A percentile compares a stretch with the other conserved stretches of the same genome.
Conservation (phyloP, 1,284 basidiomycete species). For the Irpex sp. region DNA sequence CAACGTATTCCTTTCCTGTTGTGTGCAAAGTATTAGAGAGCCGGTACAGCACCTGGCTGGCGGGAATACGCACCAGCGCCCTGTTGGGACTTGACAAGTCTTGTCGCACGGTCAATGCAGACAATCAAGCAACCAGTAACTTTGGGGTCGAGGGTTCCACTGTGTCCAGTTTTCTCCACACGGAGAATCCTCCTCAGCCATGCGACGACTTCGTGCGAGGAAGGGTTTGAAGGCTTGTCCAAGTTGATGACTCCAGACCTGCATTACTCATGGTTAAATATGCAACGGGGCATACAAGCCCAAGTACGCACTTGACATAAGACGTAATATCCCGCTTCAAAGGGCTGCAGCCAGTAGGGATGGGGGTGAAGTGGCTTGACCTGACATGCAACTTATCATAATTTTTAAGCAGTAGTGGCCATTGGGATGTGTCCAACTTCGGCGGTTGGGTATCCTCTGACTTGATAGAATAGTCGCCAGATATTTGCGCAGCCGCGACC, state of each 20-base stretch:
- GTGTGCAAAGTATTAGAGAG: not conserved
- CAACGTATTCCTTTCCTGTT: constrained; percentile 97
- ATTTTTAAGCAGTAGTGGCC: constrained; percentile 98
- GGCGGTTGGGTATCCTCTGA: constrained; percentile 67
- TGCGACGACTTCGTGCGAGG: constrained; percentile 99
- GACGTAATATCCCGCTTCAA: constrained; percentile 89
- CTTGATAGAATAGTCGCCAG: constrained; percentile 83
- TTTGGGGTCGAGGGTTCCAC: constrained; percentile 97
- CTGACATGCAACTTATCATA: constrained; percentile 96
- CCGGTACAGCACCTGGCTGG: not conserved
- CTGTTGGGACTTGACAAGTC: constrained; percentile 98
- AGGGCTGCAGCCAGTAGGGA: constrained; percentile 87
- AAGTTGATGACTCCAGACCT: constrained; percentile 98
- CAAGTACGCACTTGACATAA: constrained; percentile 77
- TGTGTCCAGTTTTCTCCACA: constrained; percentile 98
- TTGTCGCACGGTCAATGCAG: constrained; percentile 98
- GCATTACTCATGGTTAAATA: constrained; percentile 3
- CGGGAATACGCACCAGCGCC: constrained; percentile 69
- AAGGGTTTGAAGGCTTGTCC: constrained; percentile 99
- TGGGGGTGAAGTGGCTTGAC: constrained; percentile 97
- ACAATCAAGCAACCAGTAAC: constrained; percentile 99
- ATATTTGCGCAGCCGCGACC: constrained; percentile 66
- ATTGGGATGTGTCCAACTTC: constrained; percentile 90
- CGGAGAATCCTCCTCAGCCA: constrained; percentile 96
- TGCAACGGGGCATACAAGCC: not conserved